These are phyloP conservation scores for Glomus cerebriforme DNA, from an alignment of 192 early-diverging fungal genomes.

Conservation along the genomic window DNA sequence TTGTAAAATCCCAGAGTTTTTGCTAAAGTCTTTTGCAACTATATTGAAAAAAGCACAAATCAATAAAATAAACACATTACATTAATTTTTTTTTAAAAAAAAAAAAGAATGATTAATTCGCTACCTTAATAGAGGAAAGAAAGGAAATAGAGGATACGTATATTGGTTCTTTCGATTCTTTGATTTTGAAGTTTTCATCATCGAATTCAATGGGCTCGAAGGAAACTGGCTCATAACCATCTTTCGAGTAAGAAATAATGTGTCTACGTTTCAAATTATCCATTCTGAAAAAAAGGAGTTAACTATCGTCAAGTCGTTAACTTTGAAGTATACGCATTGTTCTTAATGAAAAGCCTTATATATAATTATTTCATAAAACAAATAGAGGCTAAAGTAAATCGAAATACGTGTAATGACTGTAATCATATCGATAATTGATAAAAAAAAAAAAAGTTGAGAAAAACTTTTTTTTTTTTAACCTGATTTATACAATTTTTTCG, in stretches of 20 bases:
- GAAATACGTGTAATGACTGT: not conserved
- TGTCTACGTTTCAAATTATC: not conserved
- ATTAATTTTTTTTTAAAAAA: not conserved
- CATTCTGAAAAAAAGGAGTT: conserved; percentile 11
- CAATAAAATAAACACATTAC: not conserved
- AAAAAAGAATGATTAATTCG: not conserved
- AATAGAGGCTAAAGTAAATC: not conserved
- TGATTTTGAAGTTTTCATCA: not conserved
- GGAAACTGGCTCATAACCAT: not conserved
- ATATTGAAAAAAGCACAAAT: not conserved
- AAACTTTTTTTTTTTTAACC: too few species aligned
- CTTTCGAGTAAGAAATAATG: not conserved
- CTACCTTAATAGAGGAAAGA: not conserved
- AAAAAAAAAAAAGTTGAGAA: too few species aligned
- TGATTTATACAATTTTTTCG: too few species aligned
- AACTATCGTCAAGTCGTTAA: too few species aligned
- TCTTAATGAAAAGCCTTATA: not conserved
- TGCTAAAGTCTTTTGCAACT: conserved; percentile 26
- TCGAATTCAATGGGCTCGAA: not conserved
- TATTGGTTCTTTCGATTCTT: not conserved
- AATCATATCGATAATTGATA: too few species aligned
- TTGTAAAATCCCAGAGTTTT: conserved; percentile 45
- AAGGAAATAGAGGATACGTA: too few species aligned
- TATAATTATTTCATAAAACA: not conserved
- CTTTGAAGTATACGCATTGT: not conserved